These are phyloP conservation scores for Spathaspora sp. DNA, from an alignment of 1,139 yeast species.

Conservation along the genomic window DNA sequence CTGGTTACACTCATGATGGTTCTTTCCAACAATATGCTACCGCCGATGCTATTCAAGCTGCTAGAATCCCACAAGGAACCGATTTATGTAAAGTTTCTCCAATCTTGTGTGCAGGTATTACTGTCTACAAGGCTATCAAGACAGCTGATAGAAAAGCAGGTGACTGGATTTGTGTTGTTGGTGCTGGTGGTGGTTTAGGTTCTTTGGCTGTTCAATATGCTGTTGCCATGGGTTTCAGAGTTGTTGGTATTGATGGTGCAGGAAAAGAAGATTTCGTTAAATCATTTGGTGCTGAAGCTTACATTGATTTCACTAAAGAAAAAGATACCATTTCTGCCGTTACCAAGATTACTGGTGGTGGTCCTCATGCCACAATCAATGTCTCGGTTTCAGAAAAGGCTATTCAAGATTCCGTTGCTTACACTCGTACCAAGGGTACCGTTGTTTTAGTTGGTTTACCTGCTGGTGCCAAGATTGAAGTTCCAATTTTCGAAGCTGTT, in stretches of 20 bases:
- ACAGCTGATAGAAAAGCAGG: constrained; percentile 65
- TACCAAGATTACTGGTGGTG: constrained; percentile 65
- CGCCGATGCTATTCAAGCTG: constrained; percentile 85
- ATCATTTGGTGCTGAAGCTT: constrained; percentile 65
- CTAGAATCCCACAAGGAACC: constrained; percentile 66
- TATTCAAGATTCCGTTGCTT: constrained; percentile 59
- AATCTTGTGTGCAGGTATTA: constrained; percentile 78
- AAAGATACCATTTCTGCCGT: constrained; percentile 59
- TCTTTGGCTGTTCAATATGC: constrained; percentile 76
- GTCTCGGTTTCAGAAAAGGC: constrained; percentile 73
- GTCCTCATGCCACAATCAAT: constrained; percentile 74
- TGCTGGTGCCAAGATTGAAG: constrained; percentile 64
- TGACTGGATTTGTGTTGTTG: constrained; percentile 75
- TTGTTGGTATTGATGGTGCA: constrained; percentile 70
- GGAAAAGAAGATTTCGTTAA: constrained; percentile 60
- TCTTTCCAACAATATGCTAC: constrained; percentile 81
- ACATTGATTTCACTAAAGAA: constrained; percentile 59
- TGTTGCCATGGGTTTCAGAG: constrained; percentile 72
- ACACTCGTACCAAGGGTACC: constrained; percentile 67
- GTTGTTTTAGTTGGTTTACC: constrained; percentile 76
- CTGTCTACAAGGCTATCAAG: constrained; percentile 76
- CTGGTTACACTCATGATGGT: constrained; percentile 81
- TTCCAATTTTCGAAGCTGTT: constrained; percentile 66
- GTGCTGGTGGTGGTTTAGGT: constrained; percentile 82
- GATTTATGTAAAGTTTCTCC: constrained; percentile 78